A percentile compares a stretch with the other conserved stretches of the same genome.
phyloP scores from a whole-genome alignment of 148 eudicot species.

The Pharnaceum exiguum region DNA sequence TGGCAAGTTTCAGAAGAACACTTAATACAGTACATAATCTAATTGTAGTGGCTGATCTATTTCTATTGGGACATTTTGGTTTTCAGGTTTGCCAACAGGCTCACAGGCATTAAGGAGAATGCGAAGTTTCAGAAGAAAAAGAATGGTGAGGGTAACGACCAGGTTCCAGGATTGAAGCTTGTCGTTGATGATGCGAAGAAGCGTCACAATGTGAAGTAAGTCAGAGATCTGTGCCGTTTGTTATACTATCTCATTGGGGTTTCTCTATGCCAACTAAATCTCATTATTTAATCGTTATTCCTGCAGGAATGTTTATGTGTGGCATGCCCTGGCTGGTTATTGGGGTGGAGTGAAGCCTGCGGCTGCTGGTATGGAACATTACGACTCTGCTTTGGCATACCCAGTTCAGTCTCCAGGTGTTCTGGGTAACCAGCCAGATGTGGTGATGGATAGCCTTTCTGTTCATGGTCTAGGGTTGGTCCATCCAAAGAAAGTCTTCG shows the following conservation, averaged over 20 bases:
- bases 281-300: no score
- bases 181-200: constrained; percentile 78
- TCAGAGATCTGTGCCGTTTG: constrained; percentile 1
- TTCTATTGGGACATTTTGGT: not conserved
- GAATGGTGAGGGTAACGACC: constrained; percentile 38
- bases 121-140: constrained; percentile 74
- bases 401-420: constrained; percentile 88
- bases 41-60: no score
- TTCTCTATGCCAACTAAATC: not conserved
- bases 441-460: constrained; percentile 89
- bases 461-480: constrained; percentile 87
- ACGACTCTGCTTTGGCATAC: constrained; percentile 77
- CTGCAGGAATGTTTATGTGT: constrained; percentile 82
- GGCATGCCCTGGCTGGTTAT: constrained; percentile 98
- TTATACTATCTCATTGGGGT: not conserved
- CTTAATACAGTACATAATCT: no score
- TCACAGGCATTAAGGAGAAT: constrained; percentile 88
- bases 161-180: constrained; percentile 65
- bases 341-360: constrained; percentile 98
- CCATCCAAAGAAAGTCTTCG: constrained; percentile 81
- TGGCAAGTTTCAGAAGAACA: no score
- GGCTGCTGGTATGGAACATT: constrained; percentile 84
- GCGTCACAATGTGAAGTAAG: constrained; percentile 75
- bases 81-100: constrained; percentile 79
- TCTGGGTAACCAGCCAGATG: constrained; percentile 85